Percentiles rank a stretch among this genome's conserved stretches.
These are phyloP conservation scores for Pseudogymnoascus sp. DNA, from an alignment of 2,329 filamentous ascomycete species.

Conservation along the genomic window DNA sequence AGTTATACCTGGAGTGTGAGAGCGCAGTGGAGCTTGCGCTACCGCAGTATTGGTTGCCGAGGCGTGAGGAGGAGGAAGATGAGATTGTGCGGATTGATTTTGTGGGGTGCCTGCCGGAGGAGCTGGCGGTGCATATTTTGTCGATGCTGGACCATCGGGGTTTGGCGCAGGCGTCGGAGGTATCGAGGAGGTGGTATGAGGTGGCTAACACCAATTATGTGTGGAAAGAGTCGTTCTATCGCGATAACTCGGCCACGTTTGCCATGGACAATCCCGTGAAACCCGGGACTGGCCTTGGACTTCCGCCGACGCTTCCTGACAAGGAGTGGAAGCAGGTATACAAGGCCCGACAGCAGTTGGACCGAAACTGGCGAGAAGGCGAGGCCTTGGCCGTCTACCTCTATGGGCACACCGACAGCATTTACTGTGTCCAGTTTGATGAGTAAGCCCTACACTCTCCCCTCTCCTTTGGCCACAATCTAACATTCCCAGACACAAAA, in stretches of 20 bases:
- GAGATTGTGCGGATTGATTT: conserved; percentile 52
- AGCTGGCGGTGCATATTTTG: conserved; percentile 53
- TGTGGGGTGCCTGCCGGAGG: conserved; percentile 45
- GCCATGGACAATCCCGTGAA: conserved; percentile 47
- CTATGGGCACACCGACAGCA: conserved; percentile 88
- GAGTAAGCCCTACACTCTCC: conserved; percentile 52
- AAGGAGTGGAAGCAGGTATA: conserved; percentile 87
- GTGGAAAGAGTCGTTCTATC: conserved; percentile 56
- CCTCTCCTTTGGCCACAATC: conserved; percentile 16
- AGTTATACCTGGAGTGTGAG: conserved; percentile 49
- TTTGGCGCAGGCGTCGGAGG: conserved; percentile 41
- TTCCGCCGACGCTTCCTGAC: conserved; percentile 47
- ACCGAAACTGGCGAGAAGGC: conserved; percentile 70
- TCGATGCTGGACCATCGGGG: conserved; percentile 47
- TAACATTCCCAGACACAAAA: conserved; percentile 64
- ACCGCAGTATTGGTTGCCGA: conserved; percentile 17
- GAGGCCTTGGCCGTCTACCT: conserved; percentile 74
- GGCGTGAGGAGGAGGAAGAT: conserved; percentile 34
- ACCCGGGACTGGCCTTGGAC: conserved; percentile 49
- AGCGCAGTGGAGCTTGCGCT: conserved; percentile 54
- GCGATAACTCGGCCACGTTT: conserved; percentile 53
- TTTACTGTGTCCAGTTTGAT: conserved; percentile 97
- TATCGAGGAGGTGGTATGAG: conserved; percentile 44
- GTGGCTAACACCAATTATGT: conserved; percentile 48
- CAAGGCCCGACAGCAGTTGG: conserved; percentile 65